These are phyloP conservation scores for Neurospora sp. DNA, from an alignment of 2,329 filamentous ascomycete species.

Conservation along the genomic window DNA sequence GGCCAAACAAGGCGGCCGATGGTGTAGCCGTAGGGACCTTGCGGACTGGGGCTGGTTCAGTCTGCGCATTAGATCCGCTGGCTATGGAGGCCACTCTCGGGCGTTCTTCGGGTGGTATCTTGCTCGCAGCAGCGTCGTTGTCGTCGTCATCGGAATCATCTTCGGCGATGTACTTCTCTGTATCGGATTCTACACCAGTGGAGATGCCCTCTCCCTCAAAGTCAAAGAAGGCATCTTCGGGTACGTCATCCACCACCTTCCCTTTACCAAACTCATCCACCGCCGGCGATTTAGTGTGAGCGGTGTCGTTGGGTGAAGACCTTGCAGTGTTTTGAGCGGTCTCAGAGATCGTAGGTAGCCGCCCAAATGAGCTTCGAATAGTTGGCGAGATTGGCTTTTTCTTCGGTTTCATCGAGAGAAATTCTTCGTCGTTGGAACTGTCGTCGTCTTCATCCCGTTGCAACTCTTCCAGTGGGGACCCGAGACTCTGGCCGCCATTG, in stretches of 20 bases:
- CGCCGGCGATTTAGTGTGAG: background rate
- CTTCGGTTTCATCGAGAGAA: conserved; percentile 17
- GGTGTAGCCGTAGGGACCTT: conserved; percentile 10
- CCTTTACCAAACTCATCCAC: background rate
- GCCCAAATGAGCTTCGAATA: background rate
- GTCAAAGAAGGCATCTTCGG: conserved; percentile 14
- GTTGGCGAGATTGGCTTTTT: conserved; percentile 11
- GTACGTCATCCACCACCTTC: conserved; percentile 4
- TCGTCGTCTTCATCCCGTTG: conserved; percentile 9
- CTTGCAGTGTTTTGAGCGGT: background rate
- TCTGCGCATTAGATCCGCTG: background rate
- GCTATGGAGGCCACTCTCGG: background rate
- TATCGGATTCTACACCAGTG: background rate
- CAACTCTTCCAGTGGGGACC: conserved; percentile 11
- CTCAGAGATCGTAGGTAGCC: background rate
- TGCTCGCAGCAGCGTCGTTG: background rate
- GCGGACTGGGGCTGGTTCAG: background rate
- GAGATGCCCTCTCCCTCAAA: conserved; percentile 13
- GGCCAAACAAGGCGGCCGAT: conserved; percentile 14
- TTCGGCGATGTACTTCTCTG: conserved; percentile 14
- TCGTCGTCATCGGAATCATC: conserved; percentile 10
- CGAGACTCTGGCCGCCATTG: background rate
- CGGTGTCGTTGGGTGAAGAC: background rate
- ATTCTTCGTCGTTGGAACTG: conserved; percentile 15
- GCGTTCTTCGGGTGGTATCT: conserved; percentile 1